Base-by-base conservation (phyloP, 208 protist genomes). In the Acanthamoeba comandoni region DNA sequence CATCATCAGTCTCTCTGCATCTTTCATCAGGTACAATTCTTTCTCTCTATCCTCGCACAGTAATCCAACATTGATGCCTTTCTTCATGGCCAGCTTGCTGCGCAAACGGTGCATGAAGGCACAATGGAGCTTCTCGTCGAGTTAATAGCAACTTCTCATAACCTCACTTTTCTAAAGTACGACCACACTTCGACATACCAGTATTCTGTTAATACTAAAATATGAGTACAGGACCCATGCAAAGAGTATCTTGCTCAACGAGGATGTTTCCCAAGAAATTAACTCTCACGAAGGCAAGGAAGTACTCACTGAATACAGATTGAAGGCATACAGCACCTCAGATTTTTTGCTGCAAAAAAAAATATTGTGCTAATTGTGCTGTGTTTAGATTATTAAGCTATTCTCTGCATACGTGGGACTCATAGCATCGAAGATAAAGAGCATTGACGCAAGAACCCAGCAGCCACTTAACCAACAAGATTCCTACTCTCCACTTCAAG, bases 281-380 rank as follows among this genome's bases (percentile, higher is more conserved):
- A 43, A 24, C n/a, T 26, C 73, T 5, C 73, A 84, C n/a, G 79
- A 88, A 43, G 69, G 79, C 79, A 88, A 88, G 55, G 79, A 88
- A 26, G 48, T 62, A 8, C 79, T 88, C 43, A 53, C 79, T 49
- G 57, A 88, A 26, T 88, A 88, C 35, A 39, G 79, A 12, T 24
- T 88, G 79, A 31, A 64, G 79, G 79, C 55, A 2, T 26, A 12
- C 31, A 0, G 2, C 15, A 31, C 7, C 11, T 19, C 49, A 29
- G 17, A 12, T 7, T 58, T 9, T 26, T 57, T 13, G 26, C 11
- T 22, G 19, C 19, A 22, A 13, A 22, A 13, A 9, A 9, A 24
- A 15, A 5, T 11, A 0, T 80, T 5, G 26, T n/a, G 5, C 7
- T 19, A 77, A 53, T 51, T 15, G 9, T n/a, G 9, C 69, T 17